Evolutionary conservation across 2,329 filamentous ascomycete species (phyloP).

Genomic region (Phialophora tarda): DNA sequence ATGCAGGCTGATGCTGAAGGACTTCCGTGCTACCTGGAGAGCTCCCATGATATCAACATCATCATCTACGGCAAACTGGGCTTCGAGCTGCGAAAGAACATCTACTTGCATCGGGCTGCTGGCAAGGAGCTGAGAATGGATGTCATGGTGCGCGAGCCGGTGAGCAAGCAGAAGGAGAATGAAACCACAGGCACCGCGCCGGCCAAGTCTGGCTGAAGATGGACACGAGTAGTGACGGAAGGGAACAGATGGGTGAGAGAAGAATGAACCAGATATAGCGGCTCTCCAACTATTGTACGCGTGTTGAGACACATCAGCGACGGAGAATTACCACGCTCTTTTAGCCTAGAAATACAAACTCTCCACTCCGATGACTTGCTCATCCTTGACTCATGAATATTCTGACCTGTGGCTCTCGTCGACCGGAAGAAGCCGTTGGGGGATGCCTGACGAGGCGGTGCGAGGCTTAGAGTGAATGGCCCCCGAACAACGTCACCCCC

Average conservation of each 20-base stretch:
- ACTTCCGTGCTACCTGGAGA: slow-evolving; percentile 77
- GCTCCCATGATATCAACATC: slow-evolving; percentile 71
- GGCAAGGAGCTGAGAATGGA: slow-evolving; percentile 64
- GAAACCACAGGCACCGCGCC: slow-evolving; percentile 5
- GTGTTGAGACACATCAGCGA: background rate
- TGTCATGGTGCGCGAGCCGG: slow-evolving; percentile 81
- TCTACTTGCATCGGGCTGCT: slow-evolving; percentile 65
- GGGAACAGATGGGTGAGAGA: background rate
- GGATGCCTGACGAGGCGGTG: background rate
- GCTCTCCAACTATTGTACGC: background rate
- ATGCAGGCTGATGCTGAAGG: slow-evolving; percentile 69
- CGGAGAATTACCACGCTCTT: background rate
- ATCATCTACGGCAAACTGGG: slow-evolving; percentile 76
- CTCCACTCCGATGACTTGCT: background rate
- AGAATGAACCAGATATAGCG: background rate
- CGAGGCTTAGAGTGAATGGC: background rate
- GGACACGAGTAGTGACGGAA: background rate
- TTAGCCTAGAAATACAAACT: background rate
- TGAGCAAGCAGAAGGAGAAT: slow-evolving; percentile 1
- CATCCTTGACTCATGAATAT: background rate
- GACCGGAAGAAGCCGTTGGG: background rate
- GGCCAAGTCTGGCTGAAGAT: slow-evolving; percentile 8
- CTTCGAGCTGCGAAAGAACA: slow-evolving; percentile 68
- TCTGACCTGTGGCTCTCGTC: background rate
- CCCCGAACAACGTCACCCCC: background rate